Evolutionary conservation across 2,329 filamentous ascomycete genomes (phyloP).

Genomic region (Xylaria sp.): DNA sequence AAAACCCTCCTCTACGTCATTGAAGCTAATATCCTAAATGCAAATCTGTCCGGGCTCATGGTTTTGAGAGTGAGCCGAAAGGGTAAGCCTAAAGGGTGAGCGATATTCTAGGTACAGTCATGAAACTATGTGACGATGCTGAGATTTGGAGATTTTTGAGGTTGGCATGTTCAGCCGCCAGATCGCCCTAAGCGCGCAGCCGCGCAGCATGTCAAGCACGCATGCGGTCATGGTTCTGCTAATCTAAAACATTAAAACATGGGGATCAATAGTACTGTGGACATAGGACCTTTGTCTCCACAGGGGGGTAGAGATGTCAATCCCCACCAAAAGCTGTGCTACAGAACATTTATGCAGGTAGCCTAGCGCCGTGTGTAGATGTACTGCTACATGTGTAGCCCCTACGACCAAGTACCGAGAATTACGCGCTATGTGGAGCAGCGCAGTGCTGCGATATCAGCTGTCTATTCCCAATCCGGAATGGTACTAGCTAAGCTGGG

Average conservation of each 20-base stretch:
- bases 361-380: not conserved
- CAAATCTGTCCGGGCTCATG: not conserved
- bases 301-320: not conserved
- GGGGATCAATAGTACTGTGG: not conserved
- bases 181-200: slow-evolving; percentile 26
- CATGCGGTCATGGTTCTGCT: not conserved
- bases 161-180: slow-evolving; percentile 27
- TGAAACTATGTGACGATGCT: slow-evolving; percentile 21
- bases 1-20: not conserved
- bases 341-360: not conserved
- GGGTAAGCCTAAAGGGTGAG: not conserved
- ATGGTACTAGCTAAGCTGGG: not conserved
- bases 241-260: not conserved
- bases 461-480: not conserved
- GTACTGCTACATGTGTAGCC: too few species aligned
- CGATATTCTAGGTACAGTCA: not conserved
- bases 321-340: not conserved
- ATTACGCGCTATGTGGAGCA: not conserved
- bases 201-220: slow-evolving; percentile 10
- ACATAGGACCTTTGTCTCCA: not conserved
- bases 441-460: not conserved
- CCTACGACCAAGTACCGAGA: too few species aligned
- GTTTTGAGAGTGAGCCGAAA: not conserved
- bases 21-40: not conserved
- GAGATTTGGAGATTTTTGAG: slow-evolving; percentile 34